Evolutionary conservation across 2,329 filamentous ascomycete species (phyloP), one percentile per base, ranked within the genome.

Genomic region (Trichoderma gracile): DNA sequence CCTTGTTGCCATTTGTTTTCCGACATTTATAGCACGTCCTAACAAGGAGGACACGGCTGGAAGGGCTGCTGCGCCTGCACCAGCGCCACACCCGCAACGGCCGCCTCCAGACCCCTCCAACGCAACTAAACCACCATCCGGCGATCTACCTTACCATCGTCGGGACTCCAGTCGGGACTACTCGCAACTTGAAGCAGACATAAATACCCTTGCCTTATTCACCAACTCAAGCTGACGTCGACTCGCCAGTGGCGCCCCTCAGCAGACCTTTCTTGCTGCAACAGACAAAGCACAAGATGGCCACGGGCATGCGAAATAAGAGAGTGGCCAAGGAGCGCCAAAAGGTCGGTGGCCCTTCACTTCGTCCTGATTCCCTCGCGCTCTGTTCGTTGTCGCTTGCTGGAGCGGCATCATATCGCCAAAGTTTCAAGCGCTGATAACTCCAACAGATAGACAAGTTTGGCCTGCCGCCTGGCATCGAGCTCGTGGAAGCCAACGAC

Each of bases 401-500:
- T 25, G 47, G 52, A 14, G 38, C 43, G 23, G 47, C 43, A 17
- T 58, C 21, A 25, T 30, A 52, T 21, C 15, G 27, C 25, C 25
- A 27, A 27, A 38, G 17, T 4, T 47, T 47, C 23, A 47, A 57
- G 43, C 53, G 68, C 68, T 72, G 69, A 73, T 61, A 56, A 65
- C 67, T 47, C 33, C 12, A 61, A 53, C 15, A 88, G 85, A 85
- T 87, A 68, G 78, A 80, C 56, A 82, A 79, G 67, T 77, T 77
- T 59, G 82, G 80, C 66, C 74, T 88, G 45, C 87, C 88, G 46
- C 86, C 86, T 19, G 87, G 87, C 60, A 97, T 99, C 76, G 82
- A 85, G 55, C 86, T 98, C 55, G 87, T 96, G 64, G 91, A 96
- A 53, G 89, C 93, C 75, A 88, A 97, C 59, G 85, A 92, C 73